Conservation (phyloP, 2,329 filamentous ascomycete species). For the Fusarium sp. region DNA sequence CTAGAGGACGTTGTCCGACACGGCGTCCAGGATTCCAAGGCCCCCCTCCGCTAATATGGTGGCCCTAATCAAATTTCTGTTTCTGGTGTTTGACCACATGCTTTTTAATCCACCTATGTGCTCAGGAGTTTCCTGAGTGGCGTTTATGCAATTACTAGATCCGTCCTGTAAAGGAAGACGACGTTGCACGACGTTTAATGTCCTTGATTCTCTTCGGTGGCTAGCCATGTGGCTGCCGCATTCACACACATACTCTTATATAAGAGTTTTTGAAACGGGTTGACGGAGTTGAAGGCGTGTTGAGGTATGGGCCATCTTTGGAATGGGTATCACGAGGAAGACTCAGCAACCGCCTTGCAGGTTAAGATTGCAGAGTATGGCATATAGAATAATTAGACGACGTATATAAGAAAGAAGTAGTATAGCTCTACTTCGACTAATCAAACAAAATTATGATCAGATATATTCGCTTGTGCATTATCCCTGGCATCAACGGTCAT, state of each 20-base stretch:
- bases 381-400: slow-evolving; percentile 40
- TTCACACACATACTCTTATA: slow-evolving; percentile 17
- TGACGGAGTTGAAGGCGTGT: slow-evolving; percentile 41
- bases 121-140: slow-evolving; percentile 31
- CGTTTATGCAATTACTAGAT: slow-evolving; percentile 43
- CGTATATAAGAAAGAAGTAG: slow-evolving; percentile 38
- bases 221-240: slow-evolving; percentile 18
- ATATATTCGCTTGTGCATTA: slow-evolving; percentile 2
- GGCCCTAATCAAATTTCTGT: slow-evolving; percentile 32
- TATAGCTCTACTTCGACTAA: slow-evolving; percentile 36
- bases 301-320: slow-evolving; percentile 30
- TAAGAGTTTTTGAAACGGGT: slow-evolving; percentile 24
- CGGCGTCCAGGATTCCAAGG: slow-evolving; percentile 80
- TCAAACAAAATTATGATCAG: slow-evolving; percentile 25
- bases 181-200: slow-evolving; percentile 40
- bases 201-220: slow-evolving; percentile 25
- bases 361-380: slow-evolving; percentile 23
- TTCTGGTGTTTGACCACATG: slow-evolving; percentile 44
- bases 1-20: slow-evolving; percentile 83
- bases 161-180: slow-evolving; percentile 35
- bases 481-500: background rate
- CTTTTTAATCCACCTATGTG: slow-evolving; percentile 26
- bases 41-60: slow-evolving; percentile 69
- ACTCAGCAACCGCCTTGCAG: slow-evolving; percentile 23
- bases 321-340: slow-evolving; percentile 41